Conservation (phyloP, 495 filamentous ascomycete genomes). For the Podospora didyma region DNA sequence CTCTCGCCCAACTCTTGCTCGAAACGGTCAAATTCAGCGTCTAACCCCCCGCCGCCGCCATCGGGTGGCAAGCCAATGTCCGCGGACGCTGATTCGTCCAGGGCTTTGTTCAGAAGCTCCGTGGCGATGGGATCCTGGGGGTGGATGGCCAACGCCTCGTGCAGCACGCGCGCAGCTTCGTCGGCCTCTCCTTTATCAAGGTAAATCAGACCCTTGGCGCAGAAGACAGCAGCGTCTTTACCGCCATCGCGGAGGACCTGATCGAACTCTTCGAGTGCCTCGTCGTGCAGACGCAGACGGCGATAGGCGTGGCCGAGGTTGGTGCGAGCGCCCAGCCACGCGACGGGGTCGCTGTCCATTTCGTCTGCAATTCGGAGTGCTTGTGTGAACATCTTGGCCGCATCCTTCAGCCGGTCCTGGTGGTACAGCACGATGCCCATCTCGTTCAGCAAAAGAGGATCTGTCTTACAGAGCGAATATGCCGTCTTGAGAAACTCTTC, state of each 20-base stretch:
- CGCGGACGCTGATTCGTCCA: conserved; percentile 61
- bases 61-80: not conserved
- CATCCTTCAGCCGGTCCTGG: conserved; percentile 71
- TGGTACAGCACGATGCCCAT: conserved; percentile 93
- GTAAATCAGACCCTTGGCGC: conserved; percentile 70
- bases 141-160: conserved; percentile 69
- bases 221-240: conserved; percentile 65
- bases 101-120: conserved; percentile 67
- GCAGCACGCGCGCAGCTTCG: conserved; percentile 63
- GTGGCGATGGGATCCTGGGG: conserved; percentile 71
- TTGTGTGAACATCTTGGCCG: conserved; percentile 66
- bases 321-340: conserved; percentile 82
- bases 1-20: conserved; percentile 27
- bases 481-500: conserved; percentile 92
- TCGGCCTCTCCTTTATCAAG: conserved; percentile 62
- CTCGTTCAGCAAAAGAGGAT: conserved; percentile 92
- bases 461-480: conserved; percentile 67
- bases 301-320: conserved; percentile 88
- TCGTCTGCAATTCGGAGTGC: conserved; percentile 73
- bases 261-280: conserved; percentile 74
- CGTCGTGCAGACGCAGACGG: conserved; percentile 61
- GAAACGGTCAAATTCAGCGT: conserved; percentile 30
- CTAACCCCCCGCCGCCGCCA: not conserved
- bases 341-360: conserved; percentile 73
- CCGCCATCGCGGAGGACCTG: conserved; percentile 75